These are phyloP conservation scores for Whalleya microplaca DNA, from an alignment of 2,329 filamentous ascomycete species.

Conservation along the genomic window DNA sequence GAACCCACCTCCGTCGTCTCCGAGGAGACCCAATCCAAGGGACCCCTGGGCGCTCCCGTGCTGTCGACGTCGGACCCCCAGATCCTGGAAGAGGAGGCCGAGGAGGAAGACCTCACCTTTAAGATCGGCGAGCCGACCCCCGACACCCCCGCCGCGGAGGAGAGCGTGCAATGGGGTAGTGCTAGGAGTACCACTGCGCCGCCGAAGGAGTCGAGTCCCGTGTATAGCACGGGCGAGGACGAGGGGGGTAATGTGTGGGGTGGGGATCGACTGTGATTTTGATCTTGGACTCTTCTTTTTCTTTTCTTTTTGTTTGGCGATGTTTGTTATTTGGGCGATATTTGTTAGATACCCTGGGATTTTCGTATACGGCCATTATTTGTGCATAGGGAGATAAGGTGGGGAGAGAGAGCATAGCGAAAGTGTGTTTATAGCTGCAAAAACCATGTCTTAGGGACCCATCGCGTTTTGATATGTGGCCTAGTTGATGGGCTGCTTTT, in stretches of 20 bases:
- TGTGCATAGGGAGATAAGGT: neutral
- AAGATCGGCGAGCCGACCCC: conserved; percentile 29
- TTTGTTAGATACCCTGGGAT: conserved; percentile 31
- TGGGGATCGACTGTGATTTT: conserved; percentile 31
- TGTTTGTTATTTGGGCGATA: no score
- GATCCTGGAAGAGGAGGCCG: conserved; percentile 38
- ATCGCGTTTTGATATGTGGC: no score
- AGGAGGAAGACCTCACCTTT: conserved; percentile 35
- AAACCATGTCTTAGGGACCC: neutral
- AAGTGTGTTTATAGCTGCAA: neutral
- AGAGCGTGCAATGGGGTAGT: conserved; percentile 10
- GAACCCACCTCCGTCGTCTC: conserved; percentile 32
- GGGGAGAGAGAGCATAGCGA: neutral
- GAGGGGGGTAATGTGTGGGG: conserved; percentile 37
- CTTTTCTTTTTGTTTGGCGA: conserved; percentile 16
- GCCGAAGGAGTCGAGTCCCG: conserved; percentile 16
- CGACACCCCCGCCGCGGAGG: conserved; percentile 25
- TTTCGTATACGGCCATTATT: conserved; percentile 9
- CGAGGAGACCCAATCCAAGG: conserved; percentile 35
- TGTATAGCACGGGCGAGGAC: conserved; percentile 32
- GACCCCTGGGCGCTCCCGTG: conserved; percentile 38
- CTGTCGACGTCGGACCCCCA: conserved; percentile 38
- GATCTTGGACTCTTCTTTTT: conserved; percentile 1
- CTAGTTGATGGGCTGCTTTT: no score
- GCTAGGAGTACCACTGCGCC: conserved; percentile 6